Conservation (phyloP, 192 early-diverging fungal genomes). For the Entomortierella chlamydospora region DNA sequence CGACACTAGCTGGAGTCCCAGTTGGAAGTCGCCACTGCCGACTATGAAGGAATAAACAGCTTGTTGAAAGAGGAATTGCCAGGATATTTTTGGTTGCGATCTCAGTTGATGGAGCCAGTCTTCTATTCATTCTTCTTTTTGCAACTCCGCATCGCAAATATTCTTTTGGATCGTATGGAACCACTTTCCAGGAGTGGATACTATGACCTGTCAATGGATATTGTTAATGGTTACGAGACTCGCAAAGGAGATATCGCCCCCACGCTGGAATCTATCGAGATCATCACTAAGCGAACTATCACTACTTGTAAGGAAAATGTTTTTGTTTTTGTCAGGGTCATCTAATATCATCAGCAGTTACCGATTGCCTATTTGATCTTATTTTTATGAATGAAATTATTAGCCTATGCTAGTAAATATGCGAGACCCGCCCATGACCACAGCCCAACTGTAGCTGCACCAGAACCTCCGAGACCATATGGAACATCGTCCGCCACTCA, state of each 20-base stretch:
- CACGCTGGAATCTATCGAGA: slow-evolving; percentile 46
- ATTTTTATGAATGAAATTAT: too few species aligned
- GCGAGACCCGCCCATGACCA: slow-evolving; percentile 19
- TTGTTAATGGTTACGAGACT: slow-evolving; percentile 54
- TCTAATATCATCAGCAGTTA: too few species aligned
- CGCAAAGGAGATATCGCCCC: slow-evolving; percentile 46
- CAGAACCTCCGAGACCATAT: slow-evolving; percentile 14
- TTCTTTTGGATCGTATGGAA: slow-evolving; percentile 72
- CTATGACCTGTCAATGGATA: slow-evolving; percentile 66
- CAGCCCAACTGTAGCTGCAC: slow-evolving; percentile 24
- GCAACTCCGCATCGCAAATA: slow-evolving; percentile 81
- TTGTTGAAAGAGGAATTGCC: slow-evolving; percentile 85
- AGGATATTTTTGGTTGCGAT: slow-evolving; percentile 77
- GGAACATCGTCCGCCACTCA: slow-evolving; percentile 10
- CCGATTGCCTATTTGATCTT: too few species aligned
- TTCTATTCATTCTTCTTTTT: slow-evolving; percentile 86
- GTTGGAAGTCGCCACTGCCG: slow-evolving; percentile 83
- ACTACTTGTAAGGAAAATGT: slow-evolving; percentile 12
- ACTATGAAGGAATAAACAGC: slow-evolving; percentile 89
- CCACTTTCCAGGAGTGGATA: slow-evolving; percentile 66
- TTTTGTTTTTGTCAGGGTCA: neutral
- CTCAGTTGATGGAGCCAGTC: slow-evolving; percentile 88
- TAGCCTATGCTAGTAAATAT: slow-evolving; percentile 43
- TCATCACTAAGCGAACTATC: slow-evolving; percentile 37
- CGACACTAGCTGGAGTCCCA: slow-evolving; percentile 66